Base-by-base conservation (phyloP, 2,329 filamentous ascomycete genomes). In the Fusarium nodosum region DNA sequence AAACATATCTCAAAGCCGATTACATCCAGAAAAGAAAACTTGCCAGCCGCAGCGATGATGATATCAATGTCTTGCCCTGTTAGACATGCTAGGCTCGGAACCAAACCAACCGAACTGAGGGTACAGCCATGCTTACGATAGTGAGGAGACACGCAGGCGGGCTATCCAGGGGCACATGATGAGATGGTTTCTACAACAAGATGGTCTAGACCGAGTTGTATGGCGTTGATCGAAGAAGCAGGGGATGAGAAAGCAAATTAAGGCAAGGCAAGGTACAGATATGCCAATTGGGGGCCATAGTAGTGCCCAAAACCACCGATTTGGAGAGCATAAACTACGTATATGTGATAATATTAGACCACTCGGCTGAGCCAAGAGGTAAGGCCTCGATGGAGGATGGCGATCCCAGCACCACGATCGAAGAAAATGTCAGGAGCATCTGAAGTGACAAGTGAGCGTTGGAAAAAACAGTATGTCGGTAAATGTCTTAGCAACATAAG, bases 231-330 rank as follows among this genome's bases (percentile, higher is more conserved):
- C 28, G 26, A 36, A 31, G 42, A 42, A 30, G 28, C n/a, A 41
- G 26, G 48, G 20, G 56, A 60, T 45, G 13, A 31, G 16, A 39
- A 39, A 41, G 33, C 28, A 63, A 50, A 34, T 30, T 39, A 42
- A 57, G 42, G 38, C 22, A 52, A 31, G 45, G 34, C 34, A 44
- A 54, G 44, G 42, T 31, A 48, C 20, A 53, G 41, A 31, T 48
- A 33, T 30, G 45, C 33, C 30, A 26, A 22, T 45, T 61, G 41
- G 59, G 42, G 48, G 52, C 22, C 22, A 30, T 53, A 47, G 45
- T 67, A 66, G 52, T 69, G 66, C 66, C 66, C 48, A 57, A 69
- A 42, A 44, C 15, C 36, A 22, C 36, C n/a, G 18, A 44, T n/a
- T 50, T 34, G 13, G 22, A 24, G 22, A 34, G 22, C 16, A 50